phyloP scores from a whole-genome alignment of 345 rosid species.

The Euphorbia peplus region DNA sequence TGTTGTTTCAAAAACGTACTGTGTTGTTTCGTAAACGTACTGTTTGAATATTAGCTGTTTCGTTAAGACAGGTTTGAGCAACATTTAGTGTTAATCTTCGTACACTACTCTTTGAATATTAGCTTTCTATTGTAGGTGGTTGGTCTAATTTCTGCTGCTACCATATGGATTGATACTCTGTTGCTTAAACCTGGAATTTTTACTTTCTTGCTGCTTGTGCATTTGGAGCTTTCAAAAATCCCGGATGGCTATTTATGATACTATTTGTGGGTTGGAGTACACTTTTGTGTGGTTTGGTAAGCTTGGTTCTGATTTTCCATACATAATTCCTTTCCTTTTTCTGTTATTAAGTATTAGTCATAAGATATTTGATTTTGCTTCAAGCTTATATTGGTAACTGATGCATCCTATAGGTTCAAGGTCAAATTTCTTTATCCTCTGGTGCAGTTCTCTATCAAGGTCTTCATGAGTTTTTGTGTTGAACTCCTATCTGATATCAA shows the following conservation, averaged over 20 bases:
- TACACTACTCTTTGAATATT: too few species aligned
- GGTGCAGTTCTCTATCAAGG: too few species aligned
- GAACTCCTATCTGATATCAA: neutral
- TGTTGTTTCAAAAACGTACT: too few species aligned
- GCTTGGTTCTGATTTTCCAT: neutral
- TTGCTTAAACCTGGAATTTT: too few species aligned
- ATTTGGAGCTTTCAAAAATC: neutral
- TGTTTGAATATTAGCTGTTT: too few species aligned
- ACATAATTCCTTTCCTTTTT: neutral
- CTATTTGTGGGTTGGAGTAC: neutral
- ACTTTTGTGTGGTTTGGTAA: neutral
- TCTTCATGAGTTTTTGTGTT: neutral
- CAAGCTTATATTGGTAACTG: slow-evolving; percentile 5
- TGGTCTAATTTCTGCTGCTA: too few species aligned
- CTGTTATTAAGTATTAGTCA: neutral
- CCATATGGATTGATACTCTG: too few species aligned
- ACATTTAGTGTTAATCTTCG: too few species aligned
- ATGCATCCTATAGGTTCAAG: slow-evolving; percentile 46
- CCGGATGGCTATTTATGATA: neutral
- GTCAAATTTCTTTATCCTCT: slow-evolving; percentile 49
- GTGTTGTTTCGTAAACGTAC: too few species aligned
- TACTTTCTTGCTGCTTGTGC: neutral
- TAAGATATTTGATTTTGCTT: neutral
- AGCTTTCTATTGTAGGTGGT: too few species aligned
- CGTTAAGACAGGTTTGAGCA: too few species aligned